A percentile compares a stretch with the other conserved stretches of the same genome.
phyloP scores from a whole-genome alignment of 495 filamentous ascomycete genomes.

The Margaritispora aquatica region DNA sequence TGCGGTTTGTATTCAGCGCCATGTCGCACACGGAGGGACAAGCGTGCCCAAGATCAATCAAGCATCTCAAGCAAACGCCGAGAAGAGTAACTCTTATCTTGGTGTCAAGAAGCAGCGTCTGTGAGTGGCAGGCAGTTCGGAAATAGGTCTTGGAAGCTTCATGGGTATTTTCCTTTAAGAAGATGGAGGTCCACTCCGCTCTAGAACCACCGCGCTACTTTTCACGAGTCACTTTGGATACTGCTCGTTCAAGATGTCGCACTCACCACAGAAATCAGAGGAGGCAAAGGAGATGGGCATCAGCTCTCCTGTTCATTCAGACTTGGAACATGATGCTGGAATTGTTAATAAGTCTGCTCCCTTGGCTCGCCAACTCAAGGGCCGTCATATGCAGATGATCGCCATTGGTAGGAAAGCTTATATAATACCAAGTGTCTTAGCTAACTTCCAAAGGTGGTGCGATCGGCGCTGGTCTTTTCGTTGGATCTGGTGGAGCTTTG shows the following conservation, averaged over 20 bases:
- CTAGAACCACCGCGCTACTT: not conserved
- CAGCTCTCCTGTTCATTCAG: not conserved
- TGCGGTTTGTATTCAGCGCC: not conserved
- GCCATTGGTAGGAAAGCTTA: constrained; percentile 42
- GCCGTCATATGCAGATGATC: constrained; percentile 70
- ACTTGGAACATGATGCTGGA: constrained; percentile 1
- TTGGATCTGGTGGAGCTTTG: constrained; percentile 41
- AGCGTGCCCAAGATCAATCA: too few relatives aligned
- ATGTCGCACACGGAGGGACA: not conserved
- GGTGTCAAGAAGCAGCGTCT: not conserved
- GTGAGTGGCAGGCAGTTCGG: not conserved
- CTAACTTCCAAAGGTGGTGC: constrained; percentile 38
- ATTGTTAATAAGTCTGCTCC: constrained; percentile 8
- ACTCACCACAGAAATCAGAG: not conserved
- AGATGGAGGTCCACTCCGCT: not conserved
- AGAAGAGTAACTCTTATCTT: not conserved
- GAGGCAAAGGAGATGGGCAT: not conserved
- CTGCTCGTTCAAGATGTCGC: not conserved
- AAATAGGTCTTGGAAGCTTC: not conserved
- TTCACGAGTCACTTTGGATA: not conserved
- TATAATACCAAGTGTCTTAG: not conserved
- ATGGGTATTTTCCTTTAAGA: not conserved
- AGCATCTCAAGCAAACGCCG: not conserved
- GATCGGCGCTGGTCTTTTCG: constrained; percentile 50
- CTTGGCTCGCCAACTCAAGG: constrained; percentile 23